Base-by-base conservation (phyloP, 1,284 basidiomycete genomes). In the Abortiporus biennis region DNA sequence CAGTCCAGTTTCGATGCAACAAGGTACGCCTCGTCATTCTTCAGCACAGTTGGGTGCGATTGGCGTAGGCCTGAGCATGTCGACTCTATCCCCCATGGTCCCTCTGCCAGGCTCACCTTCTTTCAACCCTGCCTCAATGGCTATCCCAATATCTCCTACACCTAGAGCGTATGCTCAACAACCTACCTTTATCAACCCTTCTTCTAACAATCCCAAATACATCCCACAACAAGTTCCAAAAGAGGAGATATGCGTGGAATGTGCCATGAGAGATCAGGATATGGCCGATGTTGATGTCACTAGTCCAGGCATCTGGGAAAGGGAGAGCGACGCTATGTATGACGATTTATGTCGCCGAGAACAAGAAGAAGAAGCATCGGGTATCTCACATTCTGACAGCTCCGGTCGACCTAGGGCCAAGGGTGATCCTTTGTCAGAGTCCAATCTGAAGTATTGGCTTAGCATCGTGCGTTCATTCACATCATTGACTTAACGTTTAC, bases 211-310 rank as follows among this genome's bases (percentile, higher is more conserved):
- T 44, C 74, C 80, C 12, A 67, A 78, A 17, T 77, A 76, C 54
- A 68, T 74, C 9, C 72, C 76, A 24, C 67, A 71, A 33, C 66
- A 61, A 53, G 67, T 55, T 40, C 72, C 66, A 16, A 78, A 72
- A 48, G 84, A 85, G 54, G 93, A 97, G 62, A 71, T 98, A 33
- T 99, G 95, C 56, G 73, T 98, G 37, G 95, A 99, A 66, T 99
- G 95, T 62, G 91, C 96, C 56, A 99, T 99, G 95, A 85, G 95
- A 33, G 95, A 99, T 66, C 84, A 95, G 58, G 95, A 99, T 60
- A 92, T 99, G 87, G 92, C 88, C 25, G 95, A 97, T 63, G 91
- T 99, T 21, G 77, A 87, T 58, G 95, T 97, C 17, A 76, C 83
- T 2, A 82, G 85, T 22, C 79, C 84, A 3, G 91, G 92, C 1